Conservation (phyloP, 75 land plant species). For the Larix kaempferi region DNA sequence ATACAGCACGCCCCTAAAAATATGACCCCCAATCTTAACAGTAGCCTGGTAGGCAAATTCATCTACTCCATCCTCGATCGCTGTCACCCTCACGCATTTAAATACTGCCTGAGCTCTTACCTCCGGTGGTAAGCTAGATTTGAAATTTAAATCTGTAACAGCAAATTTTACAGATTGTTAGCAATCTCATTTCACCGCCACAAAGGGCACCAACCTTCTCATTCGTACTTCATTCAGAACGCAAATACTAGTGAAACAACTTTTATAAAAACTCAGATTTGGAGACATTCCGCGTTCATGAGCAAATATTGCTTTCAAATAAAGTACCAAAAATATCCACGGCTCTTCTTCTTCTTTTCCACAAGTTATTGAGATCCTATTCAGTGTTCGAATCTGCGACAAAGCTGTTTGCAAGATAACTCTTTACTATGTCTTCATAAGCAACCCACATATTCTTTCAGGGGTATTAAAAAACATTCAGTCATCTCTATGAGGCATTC, state of each 20-base stretch:
- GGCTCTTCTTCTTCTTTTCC: too few species aligned
- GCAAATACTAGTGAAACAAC: neutral
- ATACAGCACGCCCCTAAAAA: conserved; percentile 70
- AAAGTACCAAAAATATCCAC: too few species aligned
- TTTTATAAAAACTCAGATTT: neutral
- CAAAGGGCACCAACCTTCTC: neutral
- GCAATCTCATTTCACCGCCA: neutral
- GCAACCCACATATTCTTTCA: too few species aligned
- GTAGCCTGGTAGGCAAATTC: conserved; percentile 70
- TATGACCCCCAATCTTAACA: conserved; percentile 76
- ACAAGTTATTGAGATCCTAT: too few species aligned
- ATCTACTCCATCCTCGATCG: conserved; percentile 51
- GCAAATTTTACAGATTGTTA: neutral
- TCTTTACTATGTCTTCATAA: too few species aligned
- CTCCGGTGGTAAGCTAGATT: conserved; percentile 54
- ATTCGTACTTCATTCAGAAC: neutral
- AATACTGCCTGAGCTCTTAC: conserved; percentile 61
- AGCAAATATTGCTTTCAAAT: neutral
- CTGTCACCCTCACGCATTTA: conserved; percentile 63
- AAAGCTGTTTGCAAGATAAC: too few species aligned
- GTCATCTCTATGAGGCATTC: too few species aligned
- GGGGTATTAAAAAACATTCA: too few species aligned
- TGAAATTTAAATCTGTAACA: conserved; percentile 5
- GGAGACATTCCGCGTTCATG: neutral
- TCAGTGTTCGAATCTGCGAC: too few species aligned